Evolutionary conservation across 768 basidiomycete species (phyloP).

Genomic region (Pleurotus cornucopiae): DNA sequence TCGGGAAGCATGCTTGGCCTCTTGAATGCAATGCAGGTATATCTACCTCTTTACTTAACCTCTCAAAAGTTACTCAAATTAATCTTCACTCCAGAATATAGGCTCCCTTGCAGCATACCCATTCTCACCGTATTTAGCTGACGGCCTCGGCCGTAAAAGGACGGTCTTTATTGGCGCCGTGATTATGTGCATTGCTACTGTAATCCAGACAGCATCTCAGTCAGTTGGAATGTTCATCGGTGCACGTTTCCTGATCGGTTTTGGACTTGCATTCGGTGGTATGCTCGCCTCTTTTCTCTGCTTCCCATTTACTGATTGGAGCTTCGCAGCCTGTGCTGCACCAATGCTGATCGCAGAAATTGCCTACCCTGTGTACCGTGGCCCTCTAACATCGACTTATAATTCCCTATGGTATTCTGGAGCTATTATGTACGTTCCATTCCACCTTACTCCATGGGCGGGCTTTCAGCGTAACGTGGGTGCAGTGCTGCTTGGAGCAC

Average conservation of each 20-base stretch:
- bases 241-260: conserved; percentile 59
- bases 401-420: conserved; percentile 75
- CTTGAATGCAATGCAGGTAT: conserved; percentile 72
- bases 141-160: conserved; percentile 63
- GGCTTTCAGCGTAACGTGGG: background rate
- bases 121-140: conserved; percentile 67
- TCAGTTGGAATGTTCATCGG: conserved; percentile 21
- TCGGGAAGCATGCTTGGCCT: conserved; percentile 57
- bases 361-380: conserved; percentile 69
- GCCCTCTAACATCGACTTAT: conserved; percentile 62
- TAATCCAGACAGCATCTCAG: conserved; percentile 58
- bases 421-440: conserved; percentile 48
- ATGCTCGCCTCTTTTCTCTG: conserved; percentile 12
- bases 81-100: conserved; percentile 45
- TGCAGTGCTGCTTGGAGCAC: conserved; percentile 65
- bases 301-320: background rate
- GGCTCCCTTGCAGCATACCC: conserved; percentile 65
- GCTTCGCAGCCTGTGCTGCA: conserved; percentile 32
- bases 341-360: conserved; percentile 73
- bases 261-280: conserved; percentile 70
- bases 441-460: background rate
- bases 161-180: conserved; percentile 64
- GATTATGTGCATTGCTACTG: conserved; percentile 66
- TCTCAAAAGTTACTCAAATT: background rate
- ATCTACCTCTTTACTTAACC: conserved; percentile 14